phyloP scores from a whole-genome alignment of 495 filamentous ascomycete genomes.

The Penicillium argentinense region DNA sequence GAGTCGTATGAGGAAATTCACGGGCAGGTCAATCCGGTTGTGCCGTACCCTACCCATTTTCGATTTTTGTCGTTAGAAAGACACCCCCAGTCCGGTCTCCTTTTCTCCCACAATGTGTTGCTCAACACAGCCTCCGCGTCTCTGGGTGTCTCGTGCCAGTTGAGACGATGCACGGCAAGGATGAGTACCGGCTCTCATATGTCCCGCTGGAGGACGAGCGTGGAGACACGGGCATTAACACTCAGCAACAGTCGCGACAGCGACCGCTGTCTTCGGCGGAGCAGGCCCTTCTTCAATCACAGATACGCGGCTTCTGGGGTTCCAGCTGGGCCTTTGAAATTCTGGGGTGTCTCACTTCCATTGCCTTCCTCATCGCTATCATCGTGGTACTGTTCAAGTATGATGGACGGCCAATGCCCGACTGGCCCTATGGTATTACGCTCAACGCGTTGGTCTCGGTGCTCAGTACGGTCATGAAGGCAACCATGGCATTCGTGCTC shows the following conservation, averaged over 20 bases:
- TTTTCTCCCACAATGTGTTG: neutral
- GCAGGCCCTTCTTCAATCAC: slow-evolving; percentile 19
- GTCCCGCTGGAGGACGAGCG: slow-evolving; percentile 14
- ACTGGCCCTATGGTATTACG: slow-evolving; percentile 47
- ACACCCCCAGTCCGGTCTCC: neutral
- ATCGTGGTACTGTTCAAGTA: slow-evolving; percentile 35
- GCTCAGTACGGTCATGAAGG: slow-evolving; percentile 42
- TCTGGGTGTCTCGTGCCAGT: neutral
- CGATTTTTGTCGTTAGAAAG: too few species aligned
- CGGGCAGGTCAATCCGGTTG: neutral
- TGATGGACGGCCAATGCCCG: slow-evolving; percentile 37
- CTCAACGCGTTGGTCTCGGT: slow-evolving; percentile 49
- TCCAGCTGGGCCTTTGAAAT: slow-evolving; percentile 30
- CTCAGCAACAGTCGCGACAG: neutral
- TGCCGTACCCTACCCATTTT: neutral
- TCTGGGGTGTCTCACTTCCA: slow-evolving; percentile 23
- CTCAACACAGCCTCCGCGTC: neutral
- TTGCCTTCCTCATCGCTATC: slow-evolving; percentile 26
- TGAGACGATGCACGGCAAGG: slow-evolving; percentile 19
- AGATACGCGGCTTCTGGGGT: slow-evolving; percentile 19
- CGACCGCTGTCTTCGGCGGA: slow-evolving; percentile 21
- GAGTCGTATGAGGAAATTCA: slow-evolving; percentile 3
- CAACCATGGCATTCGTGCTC: slow-evolving; percentile 40
- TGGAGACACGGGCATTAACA: neutral
- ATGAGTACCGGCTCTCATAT: slow-evolving; percentile 22